A percentile compares a stretch with the other conserved stretches of the same genome.
phyloP scores from a whole-genome alignment of 2,329 filamentous ascomycete genomes.

The Colletotrichum chlorophyti region DNA sequence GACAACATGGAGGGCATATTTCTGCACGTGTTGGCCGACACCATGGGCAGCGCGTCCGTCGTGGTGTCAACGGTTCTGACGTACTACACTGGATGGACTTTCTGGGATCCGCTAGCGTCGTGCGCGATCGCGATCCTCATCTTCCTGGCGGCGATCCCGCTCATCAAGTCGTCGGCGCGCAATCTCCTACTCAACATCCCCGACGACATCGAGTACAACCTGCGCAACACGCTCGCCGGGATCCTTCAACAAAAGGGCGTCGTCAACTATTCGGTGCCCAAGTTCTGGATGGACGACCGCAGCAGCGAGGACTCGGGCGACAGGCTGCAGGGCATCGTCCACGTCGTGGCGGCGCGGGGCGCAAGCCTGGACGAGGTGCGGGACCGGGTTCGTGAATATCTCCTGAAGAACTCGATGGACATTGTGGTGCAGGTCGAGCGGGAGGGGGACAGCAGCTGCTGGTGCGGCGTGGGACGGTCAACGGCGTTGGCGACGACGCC shows the following conservation, averaged over 20 bases:
- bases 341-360: constrained; percentile 76
- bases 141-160: constrained; percentile 86
- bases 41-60: constrained; percentile 91
- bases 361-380: constrained; percentile 84
- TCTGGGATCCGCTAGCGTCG: constrained; percentile 94
- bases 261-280: constrained; percentile 82
- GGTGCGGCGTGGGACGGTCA: constrained; percentile 55
- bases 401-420: constrained; percentile 76
- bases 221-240: constrained; percentile 85
- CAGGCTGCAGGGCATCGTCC: constrained; percentile 81
- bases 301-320: constrained; percentile 44
- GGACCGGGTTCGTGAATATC: constrained; percentile 75
- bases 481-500: constrained; percentile 36
- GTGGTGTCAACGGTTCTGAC: constrained; percentile 91
- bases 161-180: constrained; percentile 84
- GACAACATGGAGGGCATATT: constrained; percentile 99
- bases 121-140: constrained; percentile 94
- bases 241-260: constrained; percentile 85
- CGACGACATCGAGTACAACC: constrained; percentile 82
- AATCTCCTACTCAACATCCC: constrained; percentile 85
- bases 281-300: constrained; percentile 88
- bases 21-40: constrained; percentile 92
- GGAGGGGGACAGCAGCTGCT: constrained; percentile 74
- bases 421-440: constrained; percentile 87
- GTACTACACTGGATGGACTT: constrained; percentile 86